Base-by-base conservation (phyloP, 192 early-diverging fungal species). In the Haplosporangium gracile region DNA sequence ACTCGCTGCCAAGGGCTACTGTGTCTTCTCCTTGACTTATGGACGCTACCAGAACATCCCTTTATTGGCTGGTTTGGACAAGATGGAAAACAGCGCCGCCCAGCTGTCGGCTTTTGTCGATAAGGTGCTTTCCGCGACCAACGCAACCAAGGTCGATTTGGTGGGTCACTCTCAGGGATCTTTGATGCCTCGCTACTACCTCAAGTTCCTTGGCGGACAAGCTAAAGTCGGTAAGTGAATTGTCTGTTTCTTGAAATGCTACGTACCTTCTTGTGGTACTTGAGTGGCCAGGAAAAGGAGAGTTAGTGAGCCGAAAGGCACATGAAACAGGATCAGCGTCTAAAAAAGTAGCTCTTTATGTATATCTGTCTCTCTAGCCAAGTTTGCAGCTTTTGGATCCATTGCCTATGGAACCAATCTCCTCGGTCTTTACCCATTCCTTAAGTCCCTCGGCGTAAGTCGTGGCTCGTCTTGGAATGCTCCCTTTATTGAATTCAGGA, bases 391-490 rank as follows among this genome's bases (percentile, higher is more conserved):
- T 6, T 86, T 86, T 38, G 84, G 84, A 18, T 32, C 84, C 29
- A 86, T 86, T 24, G 84, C 76, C 1, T 81, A 86, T 40, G 82
- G 82, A 34, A 84, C 77, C 5, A 79, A 39, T n/a, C 76, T 84
- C 24, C 24, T n/a, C 29, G 72, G 73, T 20, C 26, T 84, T 16
- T 71, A 55, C 38, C 81, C 77, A 6, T 79, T 78, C 77, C 26
- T 83, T 0, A 74, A 34, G 32, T 49, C 60, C 13, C 82, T 83
- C 34, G 76, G 76, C 32, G 43, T 68, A 26, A 60, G 36, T 39
- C 13, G 9, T 29, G 1, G 60, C 11, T 32, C 11, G 60, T 0
- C 13, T 65, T 11, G n/a, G 22, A 20, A 39, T n/a, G 2, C 69
- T 26, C 39, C 20, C 2, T 7, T 70, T 39, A 39, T 15, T 32